A percentile compares a stretch with the other conserved stretches of the same genome.
phyloP scores from a whole-genome alignment of 305 asterid genomes.

The Ilex paraguariensis region DNA sequence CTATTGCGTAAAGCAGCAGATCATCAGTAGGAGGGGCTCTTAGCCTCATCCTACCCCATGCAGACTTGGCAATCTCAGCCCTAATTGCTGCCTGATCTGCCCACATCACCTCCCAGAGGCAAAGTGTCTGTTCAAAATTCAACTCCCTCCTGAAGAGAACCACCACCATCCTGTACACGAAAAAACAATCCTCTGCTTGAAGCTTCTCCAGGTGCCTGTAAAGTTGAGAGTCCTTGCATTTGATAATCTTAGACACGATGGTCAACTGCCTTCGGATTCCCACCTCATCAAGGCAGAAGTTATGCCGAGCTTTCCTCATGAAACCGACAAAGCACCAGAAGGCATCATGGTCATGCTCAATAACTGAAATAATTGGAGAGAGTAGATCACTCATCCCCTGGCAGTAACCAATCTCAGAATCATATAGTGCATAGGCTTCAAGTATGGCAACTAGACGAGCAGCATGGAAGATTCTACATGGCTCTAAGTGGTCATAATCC shows the following conservation, averaged over 20 bases:
- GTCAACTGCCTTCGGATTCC: slow-evolving; percentile 66
- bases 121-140: slow-evolving; percentile 62
- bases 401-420: slow-evolving; percentile 69
- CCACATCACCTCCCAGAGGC: slow-evolving; percentile 88
- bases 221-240: slow-evolving; percentile 55
- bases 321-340: slow-evolving; percentile 80
- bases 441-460: slow-evolving; percentile 72
- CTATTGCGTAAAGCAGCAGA: slow-evolving; percentile 44
- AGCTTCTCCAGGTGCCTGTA: slow-evolving; percentile 71
- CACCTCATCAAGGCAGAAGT: slow-evolving; percentile 74
- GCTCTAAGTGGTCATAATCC: slow-evolving; percentile 61
- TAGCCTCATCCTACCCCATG: slow-evolving; percentile 53
- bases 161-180: slow-evolving; percentile 76
- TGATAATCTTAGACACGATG: slow-evolving; percentile 56
- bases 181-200: slow-evolving; percentile 71
- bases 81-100: slow-evolving; percentile 80
- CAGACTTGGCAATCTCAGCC: slow-evolving; percentile 48
- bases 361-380: slow-evolving; percentile 70
- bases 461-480: slow-evolving; percentile 62
- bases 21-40: slow-evolving; percentile 67
- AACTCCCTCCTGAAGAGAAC: slow-evolving; percentile 69
- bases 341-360: slow-evolving; percentile 62
- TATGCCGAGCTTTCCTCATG: slow-evolving; percentile 79
- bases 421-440: slow-evolving; percentile 66
- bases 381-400: slow-evolving; percentile 89